Conservation (phyloP, 164 flowering plant genomes). For the Euptelea pleiosperma region DNA sequence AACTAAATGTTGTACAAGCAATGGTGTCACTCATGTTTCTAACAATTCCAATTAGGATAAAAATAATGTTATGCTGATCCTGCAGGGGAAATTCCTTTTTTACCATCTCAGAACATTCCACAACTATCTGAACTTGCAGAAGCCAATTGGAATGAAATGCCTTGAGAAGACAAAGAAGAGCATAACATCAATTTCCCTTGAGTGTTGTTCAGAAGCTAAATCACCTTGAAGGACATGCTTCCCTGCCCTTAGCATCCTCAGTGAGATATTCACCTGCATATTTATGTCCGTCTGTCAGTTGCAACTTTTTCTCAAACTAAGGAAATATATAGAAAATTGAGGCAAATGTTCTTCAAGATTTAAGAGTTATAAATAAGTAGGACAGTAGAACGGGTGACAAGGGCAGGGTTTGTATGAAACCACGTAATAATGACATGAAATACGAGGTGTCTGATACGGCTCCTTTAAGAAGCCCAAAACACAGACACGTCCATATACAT, state of each 20-base stretch:
- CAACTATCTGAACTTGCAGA: not conserved
- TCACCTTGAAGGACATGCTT: slow-evolving; percentile 97
- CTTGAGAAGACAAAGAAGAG: not conserved
- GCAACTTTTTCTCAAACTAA: not conserved
- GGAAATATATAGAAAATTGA: too few relatives aligned
- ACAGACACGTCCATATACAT: too few relatives aligned
- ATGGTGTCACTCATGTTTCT: too few relatives aligned
- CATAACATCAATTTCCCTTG: not conserved
- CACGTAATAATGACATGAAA: too few relatives aligned
- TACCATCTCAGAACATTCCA: not conserved
- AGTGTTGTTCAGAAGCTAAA: slow-evolving; percentile 1
- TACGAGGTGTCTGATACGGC: too few relatives aligned
- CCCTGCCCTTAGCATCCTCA: slow-evolving; percentile 80
- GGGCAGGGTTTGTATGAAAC: too few relatives aligned
- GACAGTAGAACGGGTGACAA: too few relatives aligned
- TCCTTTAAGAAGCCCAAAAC: too few relatives aligned
- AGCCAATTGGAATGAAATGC: not conserved
- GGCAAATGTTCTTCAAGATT: too few relatives aligned
- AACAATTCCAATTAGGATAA: not conserved
- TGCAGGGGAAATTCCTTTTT: not conserved
- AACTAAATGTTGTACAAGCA: too few relatives aligned
- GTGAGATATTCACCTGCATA: slow-evolving; percentile 79
- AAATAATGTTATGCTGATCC: not conserved
- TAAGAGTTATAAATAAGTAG: too few relatives aligned
- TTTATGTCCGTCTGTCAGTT: slow-evolving; percentile 8